Evolutionary conservation across 2,329 filamentous ascomycete genomes (phyloP).

Genomic region (Cordyceps pruinosa): DNA sequence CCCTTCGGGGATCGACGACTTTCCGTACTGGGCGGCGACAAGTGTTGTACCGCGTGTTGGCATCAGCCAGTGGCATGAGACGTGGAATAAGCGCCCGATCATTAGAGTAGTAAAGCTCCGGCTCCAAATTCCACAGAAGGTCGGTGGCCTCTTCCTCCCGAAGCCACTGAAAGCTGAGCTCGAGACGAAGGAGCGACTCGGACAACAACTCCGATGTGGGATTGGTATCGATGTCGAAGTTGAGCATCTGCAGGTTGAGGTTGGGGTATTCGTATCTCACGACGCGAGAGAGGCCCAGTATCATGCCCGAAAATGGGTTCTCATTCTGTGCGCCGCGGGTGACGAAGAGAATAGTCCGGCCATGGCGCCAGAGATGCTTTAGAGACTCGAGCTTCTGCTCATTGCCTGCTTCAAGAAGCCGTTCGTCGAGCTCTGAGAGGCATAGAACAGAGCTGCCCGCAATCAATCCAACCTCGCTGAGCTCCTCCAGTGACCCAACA

Average conservation of each 20-base stretch:
- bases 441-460: constrained; percentile 18
- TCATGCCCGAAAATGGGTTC: constrained; percentile 18
- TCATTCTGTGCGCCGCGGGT: constrained; percentile 17
- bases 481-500: background rate
- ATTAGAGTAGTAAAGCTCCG: background rate
- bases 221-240: background rate
- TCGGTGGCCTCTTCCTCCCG: background rate
- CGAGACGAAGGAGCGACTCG: background rate
- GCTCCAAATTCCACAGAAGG: background rate
- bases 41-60: background rate
- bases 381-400: constrained; percentile 20
- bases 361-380: constrained; percentile 16
- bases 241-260: constrained; percentile 7
- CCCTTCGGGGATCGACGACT: too few relatives aligned
- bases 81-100: constrained; percentile 3
- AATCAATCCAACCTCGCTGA: too few relatives aligned
- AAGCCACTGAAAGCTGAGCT: background rate
- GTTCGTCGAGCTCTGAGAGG: constrained; percentile 15
- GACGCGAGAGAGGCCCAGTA: constrained; percentile 11
- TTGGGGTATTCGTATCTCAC: constrained; percentile 4
- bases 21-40: too few relatives aligned
- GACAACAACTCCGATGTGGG: background rate
- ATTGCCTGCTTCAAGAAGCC: constrained; percentile 26
- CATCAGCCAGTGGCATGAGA: background rate
- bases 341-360: constrained; percentile 19